Percentiles rank a stretch among this genome's conserved stretches.
Conservation (phyloP, 257 asterid genomes). For the Capsicum pubescens region DNA sequence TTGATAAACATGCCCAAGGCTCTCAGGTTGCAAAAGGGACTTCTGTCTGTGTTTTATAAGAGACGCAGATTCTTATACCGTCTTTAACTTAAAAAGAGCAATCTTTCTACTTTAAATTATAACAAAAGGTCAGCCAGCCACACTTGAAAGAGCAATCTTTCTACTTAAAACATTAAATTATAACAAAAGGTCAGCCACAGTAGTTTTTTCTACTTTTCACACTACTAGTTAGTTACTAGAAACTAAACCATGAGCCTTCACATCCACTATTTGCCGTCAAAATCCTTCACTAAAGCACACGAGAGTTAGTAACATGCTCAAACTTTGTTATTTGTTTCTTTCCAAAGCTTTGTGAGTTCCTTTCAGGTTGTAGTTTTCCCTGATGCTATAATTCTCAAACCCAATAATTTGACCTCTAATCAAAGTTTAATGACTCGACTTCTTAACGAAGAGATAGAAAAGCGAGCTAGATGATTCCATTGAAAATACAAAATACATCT, state of each 20-base stretch:
- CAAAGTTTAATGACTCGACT: constrained; percentile 58
- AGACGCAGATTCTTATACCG: constrained; percentile 36
- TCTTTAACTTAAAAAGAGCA: no score
- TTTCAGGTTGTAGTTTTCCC: no score
- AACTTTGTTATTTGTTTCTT: not conserved
- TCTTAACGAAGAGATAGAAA: constrained; percentile 63
- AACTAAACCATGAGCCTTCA: not conserved
- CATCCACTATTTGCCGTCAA: not conserved
- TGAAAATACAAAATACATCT: constrained; percentile 14
- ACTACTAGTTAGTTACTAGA: not conserved
- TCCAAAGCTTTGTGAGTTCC: no score
- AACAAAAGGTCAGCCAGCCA: no score
- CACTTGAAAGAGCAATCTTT: no score
- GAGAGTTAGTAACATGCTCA: not conserved
- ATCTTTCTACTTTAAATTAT: no score
- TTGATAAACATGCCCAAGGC: constrained; percentile 32
- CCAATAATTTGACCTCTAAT: no score
- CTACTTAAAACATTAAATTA: no score
- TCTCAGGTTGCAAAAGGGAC: constrained; percentile 41
- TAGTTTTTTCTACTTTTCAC: not conserved
- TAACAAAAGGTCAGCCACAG: not conserved
- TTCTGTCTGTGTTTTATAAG: constrained; percentile 39
- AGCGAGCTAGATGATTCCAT: constrained; percentile 44
- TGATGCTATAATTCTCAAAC: no score
- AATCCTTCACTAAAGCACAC: not conserved